These are phyloP conservation scores for Cubamyces lactineus DNA, from an alignment of 768 basidiomycete genomes.

Conservation along the genomic window DNA sequence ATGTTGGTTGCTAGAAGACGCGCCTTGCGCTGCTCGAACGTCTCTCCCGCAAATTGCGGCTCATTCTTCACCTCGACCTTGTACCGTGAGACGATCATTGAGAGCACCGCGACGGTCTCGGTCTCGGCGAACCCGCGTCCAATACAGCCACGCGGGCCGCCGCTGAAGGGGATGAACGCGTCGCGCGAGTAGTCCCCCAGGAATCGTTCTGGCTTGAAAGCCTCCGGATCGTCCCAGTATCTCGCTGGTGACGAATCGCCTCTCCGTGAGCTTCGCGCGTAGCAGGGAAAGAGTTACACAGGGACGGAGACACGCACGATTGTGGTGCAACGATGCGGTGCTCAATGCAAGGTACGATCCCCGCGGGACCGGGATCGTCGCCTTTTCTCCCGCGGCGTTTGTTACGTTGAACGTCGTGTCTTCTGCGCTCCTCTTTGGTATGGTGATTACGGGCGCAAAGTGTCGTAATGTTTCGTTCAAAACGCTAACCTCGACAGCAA, in stretches of 20 bases:
- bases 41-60: constrained; percentile 49
- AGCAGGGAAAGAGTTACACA: too few species aligned
- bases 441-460: constrained; percentile 35
- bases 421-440: constrained; percentile 20
- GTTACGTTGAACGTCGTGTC: constrained; percentile 29
- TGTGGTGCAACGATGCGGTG: constrained; percentile 33
- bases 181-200: constrained; percentile 57
- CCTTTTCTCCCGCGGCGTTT: constrained; percentile 29
- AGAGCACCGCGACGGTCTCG: constrained; percentile 52
- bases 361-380: constrained; percentile 28
- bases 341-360: constrained; percentile 28
- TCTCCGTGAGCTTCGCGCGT: not conserved
- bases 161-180: constrained; percentile 57
- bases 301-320: constrained; percentile 34
- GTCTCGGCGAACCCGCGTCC: constrained; percentile 55
- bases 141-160: constrained; percentile 50
- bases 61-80: constrained; percentile 54
- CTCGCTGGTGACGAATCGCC: constrained; percentile 29
- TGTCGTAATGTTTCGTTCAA: constrained; percentile 38
- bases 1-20: constrained; percentile 42
- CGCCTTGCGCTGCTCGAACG: constrained; percentile 48
- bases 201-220: constrained; percentile 49
- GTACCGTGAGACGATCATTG: constrained; percentile 41
- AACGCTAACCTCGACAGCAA: constrained; percentile 24
- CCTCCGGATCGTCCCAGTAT: constrained; percentile 43